Evolutionary conservation across 2,329 filamentous ascomycete genomes (phyloP), one percentile per base, ranked within the genome.

Genomic region (Cordyceps fumosorosea): DNA sequence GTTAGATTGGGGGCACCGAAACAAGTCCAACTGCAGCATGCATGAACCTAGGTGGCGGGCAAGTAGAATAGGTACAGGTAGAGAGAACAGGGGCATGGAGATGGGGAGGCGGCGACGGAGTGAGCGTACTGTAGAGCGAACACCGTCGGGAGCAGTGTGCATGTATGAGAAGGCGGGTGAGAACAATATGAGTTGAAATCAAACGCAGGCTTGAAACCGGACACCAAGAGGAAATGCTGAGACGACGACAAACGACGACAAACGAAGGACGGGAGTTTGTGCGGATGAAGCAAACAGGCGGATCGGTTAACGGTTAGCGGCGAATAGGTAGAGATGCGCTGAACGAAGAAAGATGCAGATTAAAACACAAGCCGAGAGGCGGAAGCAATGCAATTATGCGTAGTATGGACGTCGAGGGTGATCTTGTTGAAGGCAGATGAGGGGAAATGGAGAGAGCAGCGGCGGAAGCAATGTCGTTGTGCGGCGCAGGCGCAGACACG

Each of bases 281-380:
- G 59, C 32, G 42, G 51, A 18, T 47, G 58, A 42, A 50, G 59
- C 59, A 62, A 62, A 62, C 52, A 34, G 50, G 32, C 20, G 22
- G 37, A 18, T 16, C 24, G 56, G 37, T 37, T 44, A 44, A 32
- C 1, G 22, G 22, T 18, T 18, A 16, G 12, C 34, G 34, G 34
- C 34, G 22, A 58, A 42, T 26, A 52, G 32, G 34, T 37, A 22
- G 32, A 20, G 29, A 51, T 58, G 56, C 44, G 56, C 20, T 34
- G 20, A 7, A 34, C 10, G 18, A 32, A 51, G 10, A 51, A 48
- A 11, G 14, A n/a, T 42, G 34, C n/a, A 22, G 22, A 26, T 34
- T 37, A 37, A 32, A 48, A 32, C 3, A 52, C 11, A 32, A 52
- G n/a, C 14, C 34, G 56, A n/a, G 32, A 40, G 48, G 12, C 8